Base-by-base conservation (phyloP, 345 rosid genomes). In the Boechera stricta region DNA sequence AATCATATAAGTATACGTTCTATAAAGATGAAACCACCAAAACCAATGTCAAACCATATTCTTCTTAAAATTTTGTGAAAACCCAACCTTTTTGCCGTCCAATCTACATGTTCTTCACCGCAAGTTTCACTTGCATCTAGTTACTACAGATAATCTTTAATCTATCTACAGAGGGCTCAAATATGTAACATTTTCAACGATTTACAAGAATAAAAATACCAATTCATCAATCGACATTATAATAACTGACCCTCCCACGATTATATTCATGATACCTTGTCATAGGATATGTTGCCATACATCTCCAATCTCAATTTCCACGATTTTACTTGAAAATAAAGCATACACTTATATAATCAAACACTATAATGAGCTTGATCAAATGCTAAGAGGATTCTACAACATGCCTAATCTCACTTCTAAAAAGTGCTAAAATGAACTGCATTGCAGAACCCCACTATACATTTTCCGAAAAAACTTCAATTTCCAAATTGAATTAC, bases 321-420 rank as follows among this genome's bases (percentile, higher is more conserved):
- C 4, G 49, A 36, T 3, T 21, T 35, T 8, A 24, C 39, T 72
- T 36, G 35, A 68, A 49, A 24, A 36, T 7, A 13, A 72, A 71
- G 67, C 64, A 16, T 44, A 31, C 42, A 45, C 15, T 71, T 29
- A 21, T 13, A 6, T 35, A 35, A 64, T 44, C 71, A 55, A 41
- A 55, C 15, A 42, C 29, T 39, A n/a, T 38, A 24, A 52, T 28
- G 48, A 36, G 6, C 8, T 11, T 60, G 15, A 47, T 48, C 26
- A 71, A 33, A 24, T 47, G 10, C 57, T 32, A 58, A 44, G 35
- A 38, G 9, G 1, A 21, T 21, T 21, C 2, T 39, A 8, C 11
- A 61, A 41, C 59, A 35, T 21, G 55, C 65, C 64, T 41, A 64
- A 55, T 45, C 53, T 73, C 57, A 55, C 36, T 65, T 38, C 11